These are phyloP conservation scores for Colletotrichum nymphaeae DNA, from an alignment of 2,329 filamentous ascomycete species.

Conservation along the genomic window DNA sequence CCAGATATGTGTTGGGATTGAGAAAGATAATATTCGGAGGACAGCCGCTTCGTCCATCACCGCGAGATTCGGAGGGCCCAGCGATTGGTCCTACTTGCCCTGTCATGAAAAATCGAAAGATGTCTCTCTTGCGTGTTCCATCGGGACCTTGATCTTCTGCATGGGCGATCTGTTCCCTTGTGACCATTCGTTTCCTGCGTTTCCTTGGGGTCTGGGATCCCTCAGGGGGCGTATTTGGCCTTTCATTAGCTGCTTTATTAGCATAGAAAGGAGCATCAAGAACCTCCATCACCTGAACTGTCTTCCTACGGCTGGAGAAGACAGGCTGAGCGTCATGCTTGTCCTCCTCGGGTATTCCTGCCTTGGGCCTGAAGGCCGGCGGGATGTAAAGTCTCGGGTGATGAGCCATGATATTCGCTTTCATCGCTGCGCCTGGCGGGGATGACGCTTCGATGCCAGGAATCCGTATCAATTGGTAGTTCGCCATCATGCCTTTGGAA, in stretches of 20 bases:
- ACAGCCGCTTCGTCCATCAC: neutral
- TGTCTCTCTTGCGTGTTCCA: constrained; percentile 21
- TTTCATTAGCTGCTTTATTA: constrained; percentile 38
- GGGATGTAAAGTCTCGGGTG: constrained; percentile 59
- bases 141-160: constrained; percentile 26
- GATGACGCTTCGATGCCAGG: constrained; percentile 55
- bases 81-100: neutral
- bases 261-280: constrained; percentile 63
- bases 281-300: constrained; percentile 58
- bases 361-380: constrained; percentile 44
- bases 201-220: constrained; percentile 19
- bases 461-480: constrained; percentile 57
- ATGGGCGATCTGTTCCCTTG: constrained; percentile 24
- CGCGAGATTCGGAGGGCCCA: neutral
- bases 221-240: constrained; percentile 18
- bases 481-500: constrained; percentile 53
- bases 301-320: constrained; percentile 39
- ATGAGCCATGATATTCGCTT: constrained; percentile 56
- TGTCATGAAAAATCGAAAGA: constrained; percentile 32
- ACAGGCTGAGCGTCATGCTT: constrained; percentile 30
- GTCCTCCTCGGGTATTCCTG: constrained; percentile 41
- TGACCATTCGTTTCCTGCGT: constrained; percentile 28
- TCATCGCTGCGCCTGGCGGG: constrained; percentile 53
- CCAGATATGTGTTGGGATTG: constrained; percentile 54
- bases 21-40: constrained; percentile 44